These are phyloP conservation scores for Litsea cubeba DNA, from an alignment of 164 flowering plant genomes.

Conservation along the genomic window DNA sequence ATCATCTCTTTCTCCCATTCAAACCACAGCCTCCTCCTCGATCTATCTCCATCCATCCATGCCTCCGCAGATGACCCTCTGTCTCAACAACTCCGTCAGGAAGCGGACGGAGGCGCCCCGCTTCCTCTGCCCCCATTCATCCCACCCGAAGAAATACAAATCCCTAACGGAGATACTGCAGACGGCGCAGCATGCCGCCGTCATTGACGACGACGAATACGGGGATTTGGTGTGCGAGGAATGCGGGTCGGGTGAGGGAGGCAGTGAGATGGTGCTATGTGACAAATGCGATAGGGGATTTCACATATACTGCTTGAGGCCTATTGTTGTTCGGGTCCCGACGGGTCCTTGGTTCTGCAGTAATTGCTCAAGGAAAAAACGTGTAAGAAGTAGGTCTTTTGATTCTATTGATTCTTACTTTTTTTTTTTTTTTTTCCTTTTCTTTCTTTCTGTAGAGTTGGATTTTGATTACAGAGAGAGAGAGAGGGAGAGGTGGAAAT, in stretches of 20 bases:
- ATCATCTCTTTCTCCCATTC: too few species aligned
- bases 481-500: too few species aligned
- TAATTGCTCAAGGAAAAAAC: conserved; percentile 33
- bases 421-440: neutral
- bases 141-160: conserved; percentile 33
- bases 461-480: too few species aligned
- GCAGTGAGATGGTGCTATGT: conserved; percentile 55
- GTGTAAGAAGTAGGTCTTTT: conserved; percentile 38
- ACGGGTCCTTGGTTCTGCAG: conserved; percentile 63
- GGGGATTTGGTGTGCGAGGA: conserved; percentile 37
- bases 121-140: conserved; percentile 11
- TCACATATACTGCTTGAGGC: conserved; percentile 61
- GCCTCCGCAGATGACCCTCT: conserved; percentile 24
- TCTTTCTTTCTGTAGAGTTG: too few species aligned
- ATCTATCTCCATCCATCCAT: conserved; percentile 5
- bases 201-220: conserved; percentile 18
- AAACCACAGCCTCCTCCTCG: too few species aligned
- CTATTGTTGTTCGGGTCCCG: conserved; percentile 54
- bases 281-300: conserved; percentile 60
- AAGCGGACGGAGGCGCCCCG: conserved; percentile 32
- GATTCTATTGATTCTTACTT: neutral
- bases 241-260: conserved; percentile 53
- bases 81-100: conserved; percentile 14
- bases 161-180: conserved; percentile 48
- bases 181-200: conserved; percentile 23